Evolutionary conservation across 306 rosid genomes (phyloP).

Genomic region (Trifolium pratense): DNA sequence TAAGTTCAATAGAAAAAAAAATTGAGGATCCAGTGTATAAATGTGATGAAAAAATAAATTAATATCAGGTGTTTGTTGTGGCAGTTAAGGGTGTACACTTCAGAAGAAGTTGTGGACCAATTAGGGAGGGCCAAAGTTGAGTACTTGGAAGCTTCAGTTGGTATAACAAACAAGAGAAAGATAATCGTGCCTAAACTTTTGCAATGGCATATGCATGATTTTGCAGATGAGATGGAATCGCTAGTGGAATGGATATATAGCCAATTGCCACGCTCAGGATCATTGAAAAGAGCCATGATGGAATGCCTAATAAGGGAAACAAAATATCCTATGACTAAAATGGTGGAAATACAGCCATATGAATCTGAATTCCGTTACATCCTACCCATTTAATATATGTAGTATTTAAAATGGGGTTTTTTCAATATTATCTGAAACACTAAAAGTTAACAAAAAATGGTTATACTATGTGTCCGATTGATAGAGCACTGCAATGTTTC

Average conservation of each 20-base stretch:
- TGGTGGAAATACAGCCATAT: slow-evolving; percentile 77
- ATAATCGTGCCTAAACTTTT: slow-evolving; percentile 83
- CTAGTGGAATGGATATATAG: slow-evolving; percentile 89
- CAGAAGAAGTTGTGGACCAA: slow-evolving; percentile 76
- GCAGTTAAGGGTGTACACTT: slow-evolving; percentile 84
- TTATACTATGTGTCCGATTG: not conserved
- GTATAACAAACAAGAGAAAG: slow-evolving; percentile 74
- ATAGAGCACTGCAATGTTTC: slow-evolving; percentile 9
- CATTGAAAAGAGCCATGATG: slow-evolving; percentile 67
- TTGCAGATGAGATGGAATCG: slow-evolving; percentile 87
- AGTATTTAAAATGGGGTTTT: not conserved
- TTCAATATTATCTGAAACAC: not conserved
- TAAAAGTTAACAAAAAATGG: not conserved
- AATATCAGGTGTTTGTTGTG: slow-evolving; percentile 12
- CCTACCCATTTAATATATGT: slow-evolving; percentile 41
- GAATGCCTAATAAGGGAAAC: slow-evolving; percentile 67
- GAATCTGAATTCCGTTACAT: slow-evolving; percentile 83
- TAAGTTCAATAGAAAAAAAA: not conserved
- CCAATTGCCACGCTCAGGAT: slow-evolving; percentile 78
- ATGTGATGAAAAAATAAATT: slow-evolving; percentile 6
- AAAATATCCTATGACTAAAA: slow-evolving; percentile 56
- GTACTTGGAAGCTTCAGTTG: slow-evolving; percentile 90
- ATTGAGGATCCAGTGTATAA: not conserved
- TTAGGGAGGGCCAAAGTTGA: slow-evolving; percentile 83
- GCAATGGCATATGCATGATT: slow-evolving; percentile 85